phyloP scores from a whole-genome alignment of 257 asterid species.

The Leonotis leonurus region DNA sequence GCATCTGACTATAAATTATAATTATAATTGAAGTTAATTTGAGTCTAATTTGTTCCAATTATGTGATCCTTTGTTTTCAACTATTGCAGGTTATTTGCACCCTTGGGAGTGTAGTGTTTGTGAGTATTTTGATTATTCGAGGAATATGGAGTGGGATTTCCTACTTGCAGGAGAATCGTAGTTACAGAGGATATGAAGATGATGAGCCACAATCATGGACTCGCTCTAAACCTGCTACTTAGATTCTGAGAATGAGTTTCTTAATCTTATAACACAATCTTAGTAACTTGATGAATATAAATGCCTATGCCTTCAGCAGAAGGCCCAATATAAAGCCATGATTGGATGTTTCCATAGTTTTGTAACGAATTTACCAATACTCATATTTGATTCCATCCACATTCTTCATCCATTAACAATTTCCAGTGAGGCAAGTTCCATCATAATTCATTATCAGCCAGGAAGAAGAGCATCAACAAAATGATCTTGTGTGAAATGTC shows the following conservation, averaged over 20 bases:
- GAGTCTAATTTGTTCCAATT: not conserved
- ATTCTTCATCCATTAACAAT: no score
- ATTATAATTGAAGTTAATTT: not conserved
- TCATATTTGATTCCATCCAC: no score
- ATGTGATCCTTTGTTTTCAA: not conserved
- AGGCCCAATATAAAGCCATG: no score
- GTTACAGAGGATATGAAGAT: slow-evolving; percentile 56
- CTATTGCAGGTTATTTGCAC: slow-evolving; percentile 75
- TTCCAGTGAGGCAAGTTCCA: no score
- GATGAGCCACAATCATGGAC: slow-evolving; percentile 62
- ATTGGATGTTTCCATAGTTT: no score
- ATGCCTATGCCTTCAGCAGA: no score
- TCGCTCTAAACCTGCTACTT: slow-evolving; percentile 48
- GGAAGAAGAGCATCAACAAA: no score
- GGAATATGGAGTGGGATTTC: slow-evolving; percentile 78
- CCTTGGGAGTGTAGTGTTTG: slow-evolving; percentile 79
- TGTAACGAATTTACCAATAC: no score
- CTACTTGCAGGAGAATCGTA: slow-evolving; percentile 61
- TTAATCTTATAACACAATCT: no score
- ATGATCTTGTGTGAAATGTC: no score
- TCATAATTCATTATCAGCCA: no score
- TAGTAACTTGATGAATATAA: no score
- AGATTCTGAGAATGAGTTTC: slow-evolving; percentile 13
- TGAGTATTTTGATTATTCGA: slow-evolving; percentile 67
- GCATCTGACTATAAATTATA: not conserved